Base-by-base conservation (phyloP, 2,329 filamentous ascomycete genomes). In the Trematosphaeria pertusa region DNA sequence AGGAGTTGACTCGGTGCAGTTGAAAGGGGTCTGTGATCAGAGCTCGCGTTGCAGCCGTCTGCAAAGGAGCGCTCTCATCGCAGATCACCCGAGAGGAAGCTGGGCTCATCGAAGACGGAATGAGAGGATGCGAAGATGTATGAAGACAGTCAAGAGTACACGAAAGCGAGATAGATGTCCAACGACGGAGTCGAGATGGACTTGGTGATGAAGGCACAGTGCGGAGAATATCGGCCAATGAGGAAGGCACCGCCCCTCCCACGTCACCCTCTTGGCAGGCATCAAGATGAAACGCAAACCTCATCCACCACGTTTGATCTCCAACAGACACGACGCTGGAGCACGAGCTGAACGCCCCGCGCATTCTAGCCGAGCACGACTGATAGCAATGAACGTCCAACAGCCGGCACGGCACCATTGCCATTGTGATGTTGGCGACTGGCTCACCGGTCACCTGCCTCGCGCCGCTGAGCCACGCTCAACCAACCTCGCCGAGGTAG, bases 271-370 rank as follows among this genome's bases (percentile, higher is more conserved):
- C 37, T 42, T 37, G 44, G 44, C 37, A 47, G 17, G 38, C 24
- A 31, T 47, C 37, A 41, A 37, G 9, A 7, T 47, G 44, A 47
- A 47, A 47, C 43, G 36, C 36, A 17, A n/a, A 46, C 19, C 11
- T 24, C 40, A 43, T 36, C 43, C 24, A 11, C 32, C 37, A 32
- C 37, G 44, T 47, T 37, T 47, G 44, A 47, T 47, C 43, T 18
- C 14, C 32, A 35, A 18, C 12, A 17, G 14, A 6, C 15, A 20
- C 43, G 33, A 42, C 36, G 44, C 44, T 41, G 37, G 37, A 37
- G 37, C n/a, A 30, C 17, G 22, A 31, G 5, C 35, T 24, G 18
- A 37, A 4, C n/a, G 10, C 8, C 35, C 14, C 35, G 8, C 7
- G 15, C 28, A 28, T 21, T 15, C 17, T 21, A 35, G 9, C 36